Evolutionary conservation across 306 rosid species (phyloP).

Genomic region (Vicia villosa): DNA sequence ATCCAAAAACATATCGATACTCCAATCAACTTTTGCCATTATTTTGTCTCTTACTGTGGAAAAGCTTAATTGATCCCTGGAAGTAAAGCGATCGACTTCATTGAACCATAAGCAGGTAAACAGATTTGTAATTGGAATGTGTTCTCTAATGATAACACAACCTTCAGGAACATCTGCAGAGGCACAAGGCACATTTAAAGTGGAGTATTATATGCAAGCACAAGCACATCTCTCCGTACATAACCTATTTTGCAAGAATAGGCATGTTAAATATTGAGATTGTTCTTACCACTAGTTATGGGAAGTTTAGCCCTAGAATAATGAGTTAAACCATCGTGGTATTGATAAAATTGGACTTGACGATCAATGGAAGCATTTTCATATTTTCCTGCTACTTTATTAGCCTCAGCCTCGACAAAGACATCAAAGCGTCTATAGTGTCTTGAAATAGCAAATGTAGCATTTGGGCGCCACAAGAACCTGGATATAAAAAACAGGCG

Average conservation of each 20-base stretch:
- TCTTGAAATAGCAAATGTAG: constrained; percentile 89
- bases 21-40: constrained; percentile 76
- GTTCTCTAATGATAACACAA: constrained; percentile 89
- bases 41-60: constrained; percentile 87
- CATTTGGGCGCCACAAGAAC: constrained; percentile 94
- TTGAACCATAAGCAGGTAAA: constrained; percentile 98
- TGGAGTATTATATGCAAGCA: constrained; percentile 25
- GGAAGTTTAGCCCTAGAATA: constrained; percentile 87
- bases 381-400: constrained; percentile 89
- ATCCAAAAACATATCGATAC: constrained; percentile 82
- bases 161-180: constrained; percentile 98
- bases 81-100: constrained; percentile 95
- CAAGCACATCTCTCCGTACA: constrained; percentile 11
- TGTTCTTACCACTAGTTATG: constrained; percentile 82
- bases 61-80: constrained; percentile 96
- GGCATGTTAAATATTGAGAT: constrained; percentile 12
- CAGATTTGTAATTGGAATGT: constrained; percentile 85
- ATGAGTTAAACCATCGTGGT: constrained; percentile 77
- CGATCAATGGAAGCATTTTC: constrained; percentile 78
- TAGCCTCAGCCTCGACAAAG: constrained; percentile 96
- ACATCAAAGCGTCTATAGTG: constrained; percentile 94
- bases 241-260: constrained; percentile 33
- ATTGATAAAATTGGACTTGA: constrained; percentile 77
- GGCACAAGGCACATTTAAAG: constrained; percentile 30
- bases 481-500: constrained; percentile 48